These are phyloP conservation scores for Macrophomina pseudophaseolina DNA, from an alignment of 2,329 filamentous ascomycete genomes.

Conservation along the genomic window DNA sequence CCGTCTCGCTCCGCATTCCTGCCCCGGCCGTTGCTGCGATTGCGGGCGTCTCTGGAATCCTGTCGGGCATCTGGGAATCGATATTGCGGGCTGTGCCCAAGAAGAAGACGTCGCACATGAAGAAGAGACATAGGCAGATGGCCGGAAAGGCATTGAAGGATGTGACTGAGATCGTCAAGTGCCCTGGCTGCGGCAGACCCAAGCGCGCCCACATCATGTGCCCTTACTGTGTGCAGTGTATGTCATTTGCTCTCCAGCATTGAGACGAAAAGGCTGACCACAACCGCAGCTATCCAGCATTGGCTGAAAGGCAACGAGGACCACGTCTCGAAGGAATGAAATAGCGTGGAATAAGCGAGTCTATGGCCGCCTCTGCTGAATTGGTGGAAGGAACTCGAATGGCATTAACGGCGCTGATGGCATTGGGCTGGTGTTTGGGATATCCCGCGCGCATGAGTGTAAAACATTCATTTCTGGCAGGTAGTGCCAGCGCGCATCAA, in stretches of 20 bases:
- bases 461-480: conserved; percentile 7
- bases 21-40: conserved; percentile 53
- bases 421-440: conserved; percentile 26
- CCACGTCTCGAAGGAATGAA: conserved; percentile 11
- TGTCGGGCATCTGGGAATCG: conserved; percentile 89
- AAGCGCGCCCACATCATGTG: conserved; percentile 92
- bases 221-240: conserved; percentile 83
- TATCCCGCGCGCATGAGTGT: conserved; percentile 8
- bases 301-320: conserved; percentile 22
- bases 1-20: conserved; percentile 64
- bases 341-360: not conserved
- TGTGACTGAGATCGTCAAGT: conserved; percentile 83
- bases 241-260: conserved; percentile 36
- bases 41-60: conserved; percentile 53
- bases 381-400: not conserved
- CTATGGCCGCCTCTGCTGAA: not conserved
- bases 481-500: not conserved
- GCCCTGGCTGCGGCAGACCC: conserved; percentile 82
- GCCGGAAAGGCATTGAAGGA: conserved; percentile 95
- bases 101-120: conserved; percentile 98
- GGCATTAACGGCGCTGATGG: conserved; percentile 25
- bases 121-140: conserved; percentile 91
- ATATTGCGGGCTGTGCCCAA: conserved; percentile 92
- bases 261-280: not conserved
- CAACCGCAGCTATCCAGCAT: conserved; percentile 19